phyloP scores from a whole-genome alignment of 768 basidiomycete species.

The Boletellus emodensis region DNA sequence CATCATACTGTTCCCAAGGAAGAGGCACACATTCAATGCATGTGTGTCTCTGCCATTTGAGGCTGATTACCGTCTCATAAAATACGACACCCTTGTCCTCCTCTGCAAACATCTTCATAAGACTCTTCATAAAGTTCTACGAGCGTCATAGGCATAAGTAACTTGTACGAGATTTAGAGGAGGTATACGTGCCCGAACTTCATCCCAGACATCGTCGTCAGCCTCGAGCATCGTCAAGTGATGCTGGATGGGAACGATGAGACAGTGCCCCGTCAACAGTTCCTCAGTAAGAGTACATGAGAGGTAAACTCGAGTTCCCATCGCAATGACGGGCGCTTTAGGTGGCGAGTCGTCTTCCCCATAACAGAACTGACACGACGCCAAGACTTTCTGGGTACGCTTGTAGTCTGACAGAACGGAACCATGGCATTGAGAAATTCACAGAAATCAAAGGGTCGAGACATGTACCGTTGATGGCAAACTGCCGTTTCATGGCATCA shows the following conservation, averaged over 20 bases:
- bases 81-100: conserved; percentile 94
- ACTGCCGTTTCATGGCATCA: conserved; percentile 94
- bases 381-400: conserved; percentile 84
- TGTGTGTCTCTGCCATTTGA: conserved; percentile 88
- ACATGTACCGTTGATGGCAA: conserved; percentile 86
- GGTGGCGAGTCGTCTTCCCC: conserved; percentile 91
- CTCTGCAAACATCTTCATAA: conserved; percentile 92
- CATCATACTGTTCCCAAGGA: conserved; percentile 82
- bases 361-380: conserved; percentile 84
- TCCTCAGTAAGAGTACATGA: conserved; percentile 86
- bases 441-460: neutral
- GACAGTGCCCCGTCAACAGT: conserved; percentile 86
- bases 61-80: conserved; percentile 85
- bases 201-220: conserved; percentile 98
- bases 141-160: neutral
- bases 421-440: conserved; percentile 1
- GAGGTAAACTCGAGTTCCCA: conserved; percentile 90
- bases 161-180: neutral
- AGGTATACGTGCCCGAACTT: conserved; percentile 66
- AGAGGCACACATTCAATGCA: conserved; percentile 93
- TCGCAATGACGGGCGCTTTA: conserved; percentile 81
- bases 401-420: conserved; percentile 69
- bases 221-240: conserved; percentile 87
- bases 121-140: conserved; percentile 82
- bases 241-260: conserved; percentile 96